Conservation (phyloP, 2,329 filamentous ascomycete species). For the Trichoderma sp. region DNA sequence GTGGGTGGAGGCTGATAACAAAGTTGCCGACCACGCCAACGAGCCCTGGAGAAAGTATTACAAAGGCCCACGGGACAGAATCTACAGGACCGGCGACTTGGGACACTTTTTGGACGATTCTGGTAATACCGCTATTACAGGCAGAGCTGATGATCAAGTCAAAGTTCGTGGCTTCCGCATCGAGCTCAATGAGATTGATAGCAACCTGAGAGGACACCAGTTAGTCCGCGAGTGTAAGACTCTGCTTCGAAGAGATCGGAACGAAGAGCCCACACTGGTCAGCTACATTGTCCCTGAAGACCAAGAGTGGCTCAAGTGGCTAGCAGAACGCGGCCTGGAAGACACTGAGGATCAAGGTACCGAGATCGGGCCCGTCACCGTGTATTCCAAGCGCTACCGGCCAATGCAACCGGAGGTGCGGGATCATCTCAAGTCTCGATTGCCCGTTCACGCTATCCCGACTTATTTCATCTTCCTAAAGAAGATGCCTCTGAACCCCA, state of each 20-base stretch:
- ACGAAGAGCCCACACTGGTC: conserved; percentile 75
- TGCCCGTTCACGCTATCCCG: conserved; percentile 37
- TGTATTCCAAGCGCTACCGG: conserved; percentile 47
- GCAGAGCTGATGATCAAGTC: conserved; percentile 82
- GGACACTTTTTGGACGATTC: conserved; percentile 64
- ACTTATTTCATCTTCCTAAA: conserved; percentile 35
- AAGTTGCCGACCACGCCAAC: conserved; percentile 36
- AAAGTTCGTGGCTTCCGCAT: conserved; percentile 97
- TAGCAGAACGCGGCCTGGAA: conserved; percentile 53
- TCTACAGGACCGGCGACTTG: conserved; percentile 87
- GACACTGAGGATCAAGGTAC: conserved; percentile 55
- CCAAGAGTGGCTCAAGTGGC: conserved; percentile 61
- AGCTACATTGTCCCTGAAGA: conserved; percentile 85
- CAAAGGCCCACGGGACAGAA: conserved; percentile 76
- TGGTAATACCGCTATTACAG: conserved; percentile 72
- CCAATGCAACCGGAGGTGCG: conserved; percentile 51
- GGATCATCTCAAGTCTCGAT: conserved; percentile 66
- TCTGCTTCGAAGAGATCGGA: conserved; percentile 54
- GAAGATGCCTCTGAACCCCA: conserved; percentile 61
- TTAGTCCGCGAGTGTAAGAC: conserved; percentile 84
- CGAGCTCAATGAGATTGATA: conserved; percentile 91
- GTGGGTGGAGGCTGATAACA: conserved; percentile 64
- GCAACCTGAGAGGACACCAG: conserved; percentile 69
- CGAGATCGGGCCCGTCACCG: conserved; percentile 42
- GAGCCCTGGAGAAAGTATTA: conserved; percentile 79